Evolutionary conservation across 1,139 yeast genomes (phyloP).

Genomic region (Suhomyces bribrorum): DNA sequence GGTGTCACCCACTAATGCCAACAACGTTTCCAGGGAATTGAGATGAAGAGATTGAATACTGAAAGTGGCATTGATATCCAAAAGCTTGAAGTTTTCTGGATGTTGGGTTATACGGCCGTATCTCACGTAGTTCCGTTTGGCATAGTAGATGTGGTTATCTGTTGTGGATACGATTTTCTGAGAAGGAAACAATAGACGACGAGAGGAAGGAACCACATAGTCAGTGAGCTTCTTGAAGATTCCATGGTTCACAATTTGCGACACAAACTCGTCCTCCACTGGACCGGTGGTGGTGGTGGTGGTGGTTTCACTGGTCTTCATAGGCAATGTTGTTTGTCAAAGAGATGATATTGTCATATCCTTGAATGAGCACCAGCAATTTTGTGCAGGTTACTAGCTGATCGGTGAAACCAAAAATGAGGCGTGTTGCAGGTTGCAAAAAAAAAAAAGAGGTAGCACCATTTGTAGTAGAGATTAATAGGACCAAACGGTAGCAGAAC

Average conservation of each 20-base stretch:
- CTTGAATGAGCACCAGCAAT: no score
- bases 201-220: not conserved
- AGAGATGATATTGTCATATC: no score
- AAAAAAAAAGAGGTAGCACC: no score
- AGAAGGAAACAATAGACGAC: constrained; percentile 1
- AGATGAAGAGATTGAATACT: constrained; percentile 27
- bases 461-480: no score
- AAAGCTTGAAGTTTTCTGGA: constrained; percentile 24
- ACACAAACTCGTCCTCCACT: constrained; percentile 6
- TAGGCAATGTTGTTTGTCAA: no score
- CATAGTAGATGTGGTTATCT: constrained; percentile 32
- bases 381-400: no score
- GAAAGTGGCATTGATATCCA: constrained; percentile 15
- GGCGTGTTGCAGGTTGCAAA: no score
- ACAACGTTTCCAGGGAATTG: constrained; percentile 32
- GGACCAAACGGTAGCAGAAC: no score
- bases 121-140: constrained; percentile 32
- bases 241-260: constrained; percentile 9
- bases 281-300: no score
- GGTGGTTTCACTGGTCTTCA: no score
- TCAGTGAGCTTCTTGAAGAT: constrained; percentile 6
- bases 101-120: constrained; percentile 27
- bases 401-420: no score
- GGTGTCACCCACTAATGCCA: constrained; percentile 36
- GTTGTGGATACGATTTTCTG: constrained; percentile 19